Evolutionary conservation across 441 rosid species (phyloP).

Genomic region (Pelargonium myrrhifolium): DNA sequence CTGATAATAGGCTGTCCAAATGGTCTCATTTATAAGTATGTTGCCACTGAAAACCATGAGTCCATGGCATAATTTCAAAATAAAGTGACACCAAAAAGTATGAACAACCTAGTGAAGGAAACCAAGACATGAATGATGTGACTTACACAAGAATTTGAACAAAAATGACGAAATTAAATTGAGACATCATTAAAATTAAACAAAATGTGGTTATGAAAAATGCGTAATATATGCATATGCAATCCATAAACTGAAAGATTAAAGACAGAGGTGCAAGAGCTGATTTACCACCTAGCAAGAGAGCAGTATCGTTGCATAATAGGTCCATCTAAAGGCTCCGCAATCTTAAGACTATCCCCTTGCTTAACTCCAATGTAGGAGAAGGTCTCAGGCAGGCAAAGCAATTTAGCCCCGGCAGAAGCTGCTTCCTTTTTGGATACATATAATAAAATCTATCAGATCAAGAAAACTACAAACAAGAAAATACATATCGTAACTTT

Average conservation of each 20-base stretch:
- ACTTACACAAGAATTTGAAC: background rate
- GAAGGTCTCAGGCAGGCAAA: slow-evolving; percentile 87
- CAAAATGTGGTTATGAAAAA: background rate
- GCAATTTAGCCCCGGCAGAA: slow-evolving; percentile 70
- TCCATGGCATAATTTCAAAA: background rate
- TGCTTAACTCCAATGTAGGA: slow-evolving; percentile 55
- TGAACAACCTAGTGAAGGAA: background rate
- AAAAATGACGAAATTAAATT: background rate
- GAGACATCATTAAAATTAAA: background rate
- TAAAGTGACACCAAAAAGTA: background rate
- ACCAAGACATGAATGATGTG: background rate
- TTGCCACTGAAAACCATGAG: background rate
- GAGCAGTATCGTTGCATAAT: slow-evolving; percentile 75
- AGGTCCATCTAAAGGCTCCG: slow-evolving; percentile 73
- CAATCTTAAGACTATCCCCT: slow-evolving; percentile 70
- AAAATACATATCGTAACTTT: background rate
- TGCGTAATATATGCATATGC: background rate
- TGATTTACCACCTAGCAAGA: slow-evolving; percentile 57
- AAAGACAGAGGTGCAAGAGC: background rate
- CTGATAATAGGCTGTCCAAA: background rate
- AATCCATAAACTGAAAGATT: background rate
- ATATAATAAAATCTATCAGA: slow-evolving; percentile 9
- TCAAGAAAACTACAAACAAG: background rate
- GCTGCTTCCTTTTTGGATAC: slow-evolving; percentile 63
- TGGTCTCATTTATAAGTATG: background rate